Percentiles rank a stretch among this genome's conserved stretches.
These are phyloP conservation scores for Calamus simplicifolius DNA, from an alignment of 176 grass and related monocot species.

Conservation along the genomic window DNA sequence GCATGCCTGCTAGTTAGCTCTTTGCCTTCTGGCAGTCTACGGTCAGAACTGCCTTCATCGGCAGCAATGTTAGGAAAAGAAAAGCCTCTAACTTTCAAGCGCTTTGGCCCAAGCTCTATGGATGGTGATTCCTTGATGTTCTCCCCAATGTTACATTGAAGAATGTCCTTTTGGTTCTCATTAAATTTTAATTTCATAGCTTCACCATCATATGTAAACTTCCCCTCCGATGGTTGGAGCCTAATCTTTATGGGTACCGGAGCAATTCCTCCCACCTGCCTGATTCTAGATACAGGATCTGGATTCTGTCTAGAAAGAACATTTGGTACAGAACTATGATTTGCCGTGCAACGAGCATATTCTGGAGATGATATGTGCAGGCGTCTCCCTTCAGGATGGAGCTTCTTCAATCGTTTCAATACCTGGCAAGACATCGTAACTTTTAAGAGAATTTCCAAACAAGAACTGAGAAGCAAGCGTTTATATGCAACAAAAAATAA, in stretches of 20 bases:
- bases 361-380: conserved; percentile 11
- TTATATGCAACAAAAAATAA: too few species aligned
- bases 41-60: conserved; percentile 22
- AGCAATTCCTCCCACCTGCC: neutral
- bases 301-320: neutral
- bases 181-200: neutral
- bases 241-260: conserved; percentile 5
- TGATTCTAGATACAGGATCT: neutral
- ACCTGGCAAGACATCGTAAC: conserved; percentile 37
- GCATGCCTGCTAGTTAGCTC: conserved; percentile 24
- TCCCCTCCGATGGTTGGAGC: neutral
- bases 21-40: conserved; percentile 28
- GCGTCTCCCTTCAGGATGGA: conserved; percentile 24
- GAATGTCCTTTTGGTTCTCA: neutral
- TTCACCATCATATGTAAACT: neutral
- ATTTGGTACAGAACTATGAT: neutral
- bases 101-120: conserved; percentile 27
- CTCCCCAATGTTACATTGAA: neutral
- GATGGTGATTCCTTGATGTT: neutral
- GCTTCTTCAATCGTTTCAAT: conserved; percentile 85
- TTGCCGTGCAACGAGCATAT: neutral
- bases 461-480: too few species aligned
- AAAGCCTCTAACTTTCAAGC: conserved; percentile 35
- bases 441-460: conserved; percentile 1
- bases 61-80: conserved; percentile 15